Percentiles rank a stretch among this genome's conserved stretches.
Conservation (phyloP, 2,329 filamentous ascomycete species). For the Sporothrix mexicana region DNA sequence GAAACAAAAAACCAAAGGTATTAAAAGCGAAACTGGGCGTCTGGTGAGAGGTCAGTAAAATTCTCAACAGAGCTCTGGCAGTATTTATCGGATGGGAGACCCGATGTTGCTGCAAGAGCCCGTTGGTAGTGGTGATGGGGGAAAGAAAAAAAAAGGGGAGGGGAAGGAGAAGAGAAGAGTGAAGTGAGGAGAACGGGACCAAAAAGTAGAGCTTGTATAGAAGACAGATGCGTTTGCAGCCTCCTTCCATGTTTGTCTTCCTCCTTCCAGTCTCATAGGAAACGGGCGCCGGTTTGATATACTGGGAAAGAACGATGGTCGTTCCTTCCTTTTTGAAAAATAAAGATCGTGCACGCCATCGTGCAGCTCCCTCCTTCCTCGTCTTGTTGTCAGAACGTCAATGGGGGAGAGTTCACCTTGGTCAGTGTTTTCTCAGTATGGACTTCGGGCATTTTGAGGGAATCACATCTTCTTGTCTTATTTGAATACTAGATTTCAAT, state of each 20-base stretch:
- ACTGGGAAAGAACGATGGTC: slow-evolving; percentile 18
- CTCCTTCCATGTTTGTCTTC: background rate
- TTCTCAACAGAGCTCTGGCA: background rate
- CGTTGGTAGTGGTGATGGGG: background rate
- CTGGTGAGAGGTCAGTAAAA: background rate
- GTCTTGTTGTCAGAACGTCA: background rate
- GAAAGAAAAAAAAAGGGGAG: background rate
- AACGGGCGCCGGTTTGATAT: background rate
- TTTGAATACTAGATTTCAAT: too few relatives aligned
- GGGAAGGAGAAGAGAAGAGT: background rate
- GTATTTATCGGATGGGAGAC: background rate
- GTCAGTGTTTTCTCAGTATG: background rate
- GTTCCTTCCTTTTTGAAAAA: slow-evolving; percentile 20
- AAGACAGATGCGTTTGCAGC: background rate
- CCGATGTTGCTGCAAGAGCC: background rate
- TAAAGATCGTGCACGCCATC: background rate
- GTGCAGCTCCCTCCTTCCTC: background rate
- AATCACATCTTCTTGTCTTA: background rate
- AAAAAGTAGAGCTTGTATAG: background rate
- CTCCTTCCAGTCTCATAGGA: background rate
- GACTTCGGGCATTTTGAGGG: background rate
- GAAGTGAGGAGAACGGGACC: background rate
- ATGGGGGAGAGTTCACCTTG: background rate
- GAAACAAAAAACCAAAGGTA: too few relatives aligned
- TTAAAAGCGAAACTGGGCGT: too few relatives aligned